Evolutionary conservation across 1,284 basidiomycete genomes (phyloP), one percentile per base, ranked within the genome.

Genomic region (Coniophora puteana): DNA sequence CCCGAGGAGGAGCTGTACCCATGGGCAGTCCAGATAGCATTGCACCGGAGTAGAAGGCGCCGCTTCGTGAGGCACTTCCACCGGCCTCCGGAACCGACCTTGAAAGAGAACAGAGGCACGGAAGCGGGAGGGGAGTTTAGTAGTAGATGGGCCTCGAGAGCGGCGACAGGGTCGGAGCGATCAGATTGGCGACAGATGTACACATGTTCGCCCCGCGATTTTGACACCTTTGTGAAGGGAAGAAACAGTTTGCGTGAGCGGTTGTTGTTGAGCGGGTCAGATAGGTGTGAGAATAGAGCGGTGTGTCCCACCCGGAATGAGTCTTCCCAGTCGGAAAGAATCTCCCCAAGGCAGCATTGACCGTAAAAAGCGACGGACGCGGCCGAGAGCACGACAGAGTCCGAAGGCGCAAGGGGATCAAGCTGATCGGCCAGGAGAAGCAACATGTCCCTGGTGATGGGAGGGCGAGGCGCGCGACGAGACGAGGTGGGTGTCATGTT

Each of bases 1-100:
- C 61, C 61, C 1, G 33, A 35, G 2, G 21, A n/a, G 33, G 12
- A 14, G 23, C 18, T 11, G 12, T 21, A 5, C 6, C 21, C 7
- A 10, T 1, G 33, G 33, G 33, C 8, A 8, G 8, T 20, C 33
- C 8, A n/a, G 33, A 1, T 3, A 8, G 3, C 4, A 13, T 47
- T 47, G 35, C 43, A 47, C 11, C 12, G n/a, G 0, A 12, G 3
- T 0, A 47, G 21, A 5, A 45, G 18, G 8, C 41, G 36, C 0
- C 6, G 10, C 4, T 23, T 26, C 0, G 38, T 30, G 10, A 47
- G 38, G 16, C 18, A 37, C 6, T 5, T 12, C 24, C 14, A 20
- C 14, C 33, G 28, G 3, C 44, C 43, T 10, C 3, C 5, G 24
- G 13, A 8, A 14, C 13, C n/a, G 2, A 21, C 4, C 5, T 26